Evolutionary conservation across 2,329 filamentous ascomycete genomes (phyloP).

Genomic region (Pseudogymnoascus sp.): DNA sequence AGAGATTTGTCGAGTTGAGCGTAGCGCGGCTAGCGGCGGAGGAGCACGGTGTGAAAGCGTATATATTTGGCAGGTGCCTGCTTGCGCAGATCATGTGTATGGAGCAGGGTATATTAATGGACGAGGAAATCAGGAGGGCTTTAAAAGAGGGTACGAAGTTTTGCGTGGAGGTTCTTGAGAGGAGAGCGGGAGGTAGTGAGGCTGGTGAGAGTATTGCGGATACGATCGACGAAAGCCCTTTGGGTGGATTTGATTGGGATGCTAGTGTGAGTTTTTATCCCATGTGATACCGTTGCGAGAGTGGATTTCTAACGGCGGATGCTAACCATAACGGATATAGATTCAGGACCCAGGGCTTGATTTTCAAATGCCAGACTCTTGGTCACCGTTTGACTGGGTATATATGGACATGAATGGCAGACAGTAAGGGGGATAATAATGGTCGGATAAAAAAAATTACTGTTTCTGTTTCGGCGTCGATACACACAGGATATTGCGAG

Average conservation of each 20-base stretch:
- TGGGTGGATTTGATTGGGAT: conserved; percentile 3
- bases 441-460: not conserved
- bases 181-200: not conserved
- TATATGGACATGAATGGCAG: not conserved
- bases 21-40: conserved; percentile 30
- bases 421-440: not conserved
- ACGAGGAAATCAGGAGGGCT: not conserved
- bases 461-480: not conserved
- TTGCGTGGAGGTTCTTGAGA: not conserved
- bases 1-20: conserved; percentile 22
- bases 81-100: conserved; percentile 31
- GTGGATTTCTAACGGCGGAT: not conserved
- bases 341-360: not conserved
- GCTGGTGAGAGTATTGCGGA: not conserved
- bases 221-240: not conserved
- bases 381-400: conserved; percentile 1
- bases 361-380: not conserved
- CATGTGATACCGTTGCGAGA: not conserved
- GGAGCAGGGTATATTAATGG: not conserved
- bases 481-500: not conserved
- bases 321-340: not conserved
- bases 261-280: not conserved
- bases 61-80: conserved; percentile 34
- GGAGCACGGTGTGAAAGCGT: conserved; percentile 36
- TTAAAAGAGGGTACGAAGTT: conserved; percentile 3